phyloP scores from a whole-genome alignment of 1,284 basidiomycete genomes.

The Hortiboletus rubellus region DNA sequence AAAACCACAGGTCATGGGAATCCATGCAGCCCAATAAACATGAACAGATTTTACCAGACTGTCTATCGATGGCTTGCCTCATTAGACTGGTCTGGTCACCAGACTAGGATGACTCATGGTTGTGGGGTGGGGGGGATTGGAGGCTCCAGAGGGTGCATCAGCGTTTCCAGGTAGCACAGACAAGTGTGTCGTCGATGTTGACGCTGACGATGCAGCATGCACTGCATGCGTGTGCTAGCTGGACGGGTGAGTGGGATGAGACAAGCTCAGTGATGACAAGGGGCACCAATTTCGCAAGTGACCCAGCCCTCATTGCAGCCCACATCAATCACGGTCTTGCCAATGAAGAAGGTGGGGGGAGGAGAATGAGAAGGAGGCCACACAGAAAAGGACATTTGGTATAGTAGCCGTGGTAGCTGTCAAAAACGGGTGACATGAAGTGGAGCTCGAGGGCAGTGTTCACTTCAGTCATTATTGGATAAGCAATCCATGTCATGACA shows the following conservation, averaged over 20 bases:
- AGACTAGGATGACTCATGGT: too few relatives aligned
- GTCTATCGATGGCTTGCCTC: too few relatives aligned
- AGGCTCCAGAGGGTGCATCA: conserved; percentile 68
- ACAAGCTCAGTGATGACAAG: conserved; percentile 4
- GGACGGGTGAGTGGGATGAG: neutral
- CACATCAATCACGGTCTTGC: conserved; percentile 68
- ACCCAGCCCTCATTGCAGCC: conserved; percentile 85
- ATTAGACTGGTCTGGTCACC: too few relatives aligned
- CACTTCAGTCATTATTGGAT: neutral
- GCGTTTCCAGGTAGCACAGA: conserved; percentile 70
- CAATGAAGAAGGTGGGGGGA: conserved; percentile 56
- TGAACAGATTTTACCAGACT: too few relatives aligned
- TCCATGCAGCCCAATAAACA: too few relatives aligned
- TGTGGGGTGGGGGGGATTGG: conserved; percentile 42
- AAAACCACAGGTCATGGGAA: too few relatives aligned
- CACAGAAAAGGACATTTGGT: conserved; percentile 58
- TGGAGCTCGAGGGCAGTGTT: neutral
- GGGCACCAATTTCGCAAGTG: conserved; percentile 73
- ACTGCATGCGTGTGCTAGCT: conserved; percentile 59
- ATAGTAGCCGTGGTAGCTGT: conserved; percentile 79
- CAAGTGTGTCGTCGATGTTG: conserved; percentile 74
- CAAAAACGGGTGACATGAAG: conserved; percentile 39
- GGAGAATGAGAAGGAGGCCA: conserved; percentile 60
- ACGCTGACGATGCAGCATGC: conserved; percentile 72
- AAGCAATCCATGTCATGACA: too few relatives aligned